These are phyloP conservation scores for Lippia alba DNA, from an alignment of 305 asterid genomes.

Conservation along the genomic window DNA sequence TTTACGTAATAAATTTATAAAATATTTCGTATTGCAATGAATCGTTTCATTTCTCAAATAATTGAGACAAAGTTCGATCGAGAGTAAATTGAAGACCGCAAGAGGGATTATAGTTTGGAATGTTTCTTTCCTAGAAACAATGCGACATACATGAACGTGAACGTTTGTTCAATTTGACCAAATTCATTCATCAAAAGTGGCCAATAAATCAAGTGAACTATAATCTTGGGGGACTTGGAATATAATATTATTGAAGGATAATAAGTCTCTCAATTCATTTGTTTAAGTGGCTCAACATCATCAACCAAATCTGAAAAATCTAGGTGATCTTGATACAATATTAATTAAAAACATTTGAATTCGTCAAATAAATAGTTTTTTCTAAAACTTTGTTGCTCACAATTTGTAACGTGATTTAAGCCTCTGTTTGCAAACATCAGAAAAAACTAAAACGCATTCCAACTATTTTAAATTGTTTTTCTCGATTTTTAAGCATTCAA, in stretches of 20 bases:
- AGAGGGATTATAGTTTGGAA: background rate
- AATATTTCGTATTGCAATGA: too few relatives aligned
- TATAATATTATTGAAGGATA: background rate
- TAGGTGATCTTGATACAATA: background rate
- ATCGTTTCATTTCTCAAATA: background rate
- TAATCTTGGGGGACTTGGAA: background rate
- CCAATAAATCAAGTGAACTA: background rate
- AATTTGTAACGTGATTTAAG: background rate
- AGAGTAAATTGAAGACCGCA: constrained; percentile 5
- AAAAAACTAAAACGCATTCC: too few relatives aligned
- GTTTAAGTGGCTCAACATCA: constrained; percentile 20
- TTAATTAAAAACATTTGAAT: background rate
- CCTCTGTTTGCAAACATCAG: too few relatives aligned
- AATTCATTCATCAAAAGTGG: background rate
- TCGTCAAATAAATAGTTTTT: background rate
- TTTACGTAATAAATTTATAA: too few relatives aligned
- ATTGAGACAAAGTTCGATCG: background rate
- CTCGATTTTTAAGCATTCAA: too few relatives aligned
- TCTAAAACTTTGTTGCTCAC: background rate
- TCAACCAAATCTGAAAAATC: background rate
- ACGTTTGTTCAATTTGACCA: background rate
- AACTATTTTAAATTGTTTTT: too few relatives aligned
- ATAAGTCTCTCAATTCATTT: background rate
- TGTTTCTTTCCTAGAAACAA: background rate
- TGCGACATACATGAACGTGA: background rate